Evolutionary conservation across 2,329 filamentous ascomycete genomes (phyloP).

Genomic region (Pseudocercospora eumusae): DNA sequence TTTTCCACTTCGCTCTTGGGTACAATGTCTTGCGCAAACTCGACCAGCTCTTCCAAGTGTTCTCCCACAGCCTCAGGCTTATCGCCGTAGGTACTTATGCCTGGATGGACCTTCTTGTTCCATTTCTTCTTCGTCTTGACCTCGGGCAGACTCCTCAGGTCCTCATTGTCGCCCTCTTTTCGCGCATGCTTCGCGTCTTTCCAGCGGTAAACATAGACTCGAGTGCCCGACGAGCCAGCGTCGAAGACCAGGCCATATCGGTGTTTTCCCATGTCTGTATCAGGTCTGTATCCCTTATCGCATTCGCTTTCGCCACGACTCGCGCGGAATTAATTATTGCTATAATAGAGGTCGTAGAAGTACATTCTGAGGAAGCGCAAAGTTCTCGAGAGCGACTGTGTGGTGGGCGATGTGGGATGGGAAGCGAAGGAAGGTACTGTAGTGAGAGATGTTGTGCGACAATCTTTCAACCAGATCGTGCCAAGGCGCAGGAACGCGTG

Average conservation of each 20-base stretch:
- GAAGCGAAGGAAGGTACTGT: no score
- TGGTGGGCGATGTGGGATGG: background rate
- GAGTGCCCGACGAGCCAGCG: conserved; percentile 94
- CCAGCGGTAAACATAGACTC: conserved; percentile 94
- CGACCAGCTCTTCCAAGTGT: conserved; percentile 75
- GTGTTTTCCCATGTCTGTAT: conserved; percentile 36
- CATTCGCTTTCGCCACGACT: background rate
- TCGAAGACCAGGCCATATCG: conserved; percentile 92
- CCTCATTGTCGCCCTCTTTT: conserved; percentile 59
- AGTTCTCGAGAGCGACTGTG: conserved; percentile 4
- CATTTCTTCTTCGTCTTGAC: conserved; percentile 81
- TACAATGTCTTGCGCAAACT: conserved; percentile 78
- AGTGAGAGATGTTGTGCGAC: background rate
- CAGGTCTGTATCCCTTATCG: conserved; percentile 11
- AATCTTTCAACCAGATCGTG: background rate
- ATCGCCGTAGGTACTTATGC: conserved; percentile 83
- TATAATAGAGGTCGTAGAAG: background rate
- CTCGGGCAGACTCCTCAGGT: conserved; percentile 71
- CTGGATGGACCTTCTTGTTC: conserved; percentile 92
- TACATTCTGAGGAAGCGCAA: conserved; percentile 1
- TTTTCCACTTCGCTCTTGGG: conserved; percentile 73
- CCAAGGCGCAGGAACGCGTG: no score
- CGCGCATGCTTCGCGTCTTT: conserved; percentile 70
- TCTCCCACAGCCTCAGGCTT: conserved; percentile 77
- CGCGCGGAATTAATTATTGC: conserved; percentile 9